Evolutionary conservation across 768 basidiomycete species (phyloP).

Genomic region (Chlorophyllum brunneum): DNA sequence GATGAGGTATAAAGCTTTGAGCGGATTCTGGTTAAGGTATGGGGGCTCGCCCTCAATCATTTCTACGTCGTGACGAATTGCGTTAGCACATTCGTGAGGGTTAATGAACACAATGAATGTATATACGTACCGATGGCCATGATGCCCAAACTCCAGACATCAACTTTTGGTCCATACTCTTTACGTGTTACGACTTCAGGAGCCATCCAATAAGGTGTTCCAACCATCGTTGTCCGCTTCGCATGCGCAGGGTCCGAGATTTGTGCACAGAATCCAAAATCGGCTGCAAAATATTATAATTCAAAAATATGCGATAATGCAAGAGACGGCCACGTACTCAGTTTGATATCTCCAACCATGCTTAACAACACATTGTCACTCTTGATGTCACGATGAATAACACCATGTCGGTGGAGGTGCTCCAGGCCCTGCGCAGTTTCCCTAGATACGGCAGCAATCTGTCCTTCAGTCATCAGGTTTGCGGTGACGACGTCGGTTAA

Average conservation of each 20-base stretch:
- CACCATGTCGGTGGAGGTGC: constrained; percentile 93
- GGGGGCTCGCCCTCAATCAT: constrained; percentile 99
- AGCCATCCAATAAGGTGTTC: constrained; percentile 99
- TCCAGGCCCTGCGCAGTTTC: constrained; percentile 92
- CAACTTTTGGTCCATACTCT: constrained; percentile 98
- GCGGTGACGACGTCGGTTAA: constrained; percentile 95
- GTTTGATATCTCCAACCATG: constrained; percentile 93
- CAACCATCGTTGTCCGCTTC: constrained; percentile 97
- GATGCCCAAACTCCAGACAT: constrained; percentile 95
- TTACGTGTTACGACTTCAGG: constrained; percentile 97
- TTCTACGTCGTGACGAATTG: constrained; percentile 44
- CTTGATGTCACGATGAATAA: constrained; percentile 99
- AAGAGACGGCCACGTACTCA: constrained; percentile 88
- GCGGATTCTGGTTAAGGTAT: constrained; percentile 92
- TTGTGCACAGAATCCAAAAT: constrained; percentile 99
- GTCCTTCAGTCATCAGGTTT: constrained; percentile 97
- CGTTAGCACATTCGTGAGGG: neutral
- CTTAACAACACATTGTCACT: constrained; percentile 94
- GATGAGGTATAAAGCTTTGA: constrained; percentile 96
- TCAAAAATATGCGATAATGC: no score
- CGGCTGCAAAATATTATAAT: constrained; percentile 51
- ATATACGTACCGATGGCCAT: constrained; percentile 81
- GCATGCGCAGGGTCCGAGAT: constrained; percentile 86
- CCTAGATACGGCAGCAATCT: constrained; percentile 94
- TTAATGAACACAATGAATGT: neutral